Conservation (phyloP, 2,329 filamentous ascomycete species). For the Talaromyces sp. region DNA sequence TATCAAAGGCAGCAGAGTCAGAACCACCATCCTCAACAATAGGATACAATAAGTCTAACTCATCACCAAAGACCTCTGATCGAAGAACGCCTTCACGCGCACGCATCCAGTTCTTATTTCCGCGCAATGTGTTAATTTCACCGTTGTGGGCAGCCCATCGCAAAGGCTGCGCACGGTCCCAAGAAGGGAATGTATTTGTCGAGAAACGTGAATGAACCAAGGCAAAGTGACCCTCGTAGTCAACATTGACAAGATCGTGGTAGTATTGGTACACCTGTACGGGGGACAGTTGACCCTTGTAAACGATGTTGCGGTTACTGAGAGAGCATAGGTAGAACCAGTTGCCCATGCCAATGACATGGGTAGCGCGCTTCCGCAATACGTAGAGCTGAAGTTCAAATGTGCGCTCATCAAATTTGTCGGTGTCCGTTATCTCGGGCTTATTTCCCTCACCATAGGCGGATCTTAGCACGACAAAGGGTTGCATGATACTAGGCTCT, state of each 20-base stretch:
- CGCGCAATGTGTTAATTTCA: conserved; percentile 95
- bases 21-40: conserved; percentile 96
- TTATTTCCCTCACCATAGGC: conserved; percentile 80
- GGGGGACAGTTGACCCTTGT: conserved; percentile 94
- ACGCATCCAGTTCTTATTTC: conserved; percentile 99
- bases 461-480: conserved; percentile 85
- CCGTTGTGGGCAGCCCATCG: conserved; percentile 98
- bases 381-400: conserved; percentile 96
- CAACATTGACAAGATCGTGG: conserved; percentile 92
- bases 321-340: conserved; percentile 99
- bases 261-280: conserved; percentile 98
- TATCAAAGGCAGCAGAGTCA: conserved; percentile 96
- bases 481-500: conserved; percentile 93
- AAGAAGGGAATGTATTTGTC: conserved; percentile 97
- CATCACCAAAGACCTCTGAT: conserved; percentile 88
- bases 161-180: conserved; percentile 94
- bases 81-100: conserved; percentile 93
- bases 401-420: conserved; percentile 77
- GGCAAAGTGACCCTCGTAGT: conserved; percentile 96
- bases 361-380: conserved; percentile 90
- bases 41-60: conserved; percentile 86
- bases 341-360: conserved; percentile 92
- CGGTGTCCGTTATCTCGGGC: conserved; percentile 75
- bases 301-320: conserved; percentile 98
- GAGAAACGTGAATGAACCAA: conserved; percentile 97